Conservation (phyloP, 2,329 filamentous ascomycete species). For the Ophiocordyceps unilateralis region DNA sequence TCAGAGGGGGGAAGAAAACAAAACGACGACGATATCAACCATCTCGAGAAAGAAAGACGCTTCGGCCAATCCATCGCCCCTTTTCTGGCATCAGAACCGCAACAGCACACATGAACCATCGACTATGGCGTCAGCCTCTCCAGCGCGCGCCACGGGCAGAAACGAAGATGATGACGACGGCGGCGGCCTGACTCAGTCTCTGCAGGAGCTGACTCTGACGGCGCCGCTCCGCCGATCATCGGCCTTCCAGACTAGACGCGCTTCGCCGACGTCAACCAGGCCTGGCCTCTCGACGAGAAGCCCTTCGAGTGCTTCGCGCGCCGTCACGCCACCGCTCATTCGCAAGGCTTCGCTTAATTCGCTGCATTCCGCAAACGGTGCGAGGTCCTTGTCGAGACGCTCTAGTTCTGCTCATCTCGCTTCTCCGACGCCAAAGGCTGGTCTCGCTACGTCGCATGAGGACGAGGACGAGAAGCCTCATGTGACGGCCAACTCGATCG, state of each 20-base stretch:
- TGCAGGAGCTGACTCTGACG: conserved; percentile 26
- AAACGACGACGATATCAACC: too few species aligned
- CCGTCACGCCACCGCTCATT: conserved; percentile 31
- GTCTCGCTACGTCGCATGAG: conserved; percentile 13
- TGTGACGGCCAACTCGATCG: conserved; percentile 38
- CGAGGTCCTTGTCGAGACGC: conserved; percentile 24
- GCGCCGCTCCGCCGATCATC: conserved; percentile 12
- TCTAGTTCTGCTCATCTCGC: conserved; percentile 27
- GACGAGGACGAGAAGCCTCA: conserved; percentile 19
- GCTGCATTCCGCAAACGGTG: conserved; percentile 29
- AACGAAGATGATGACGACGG: not conserved
- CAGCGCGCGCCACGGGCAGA: not conserved
- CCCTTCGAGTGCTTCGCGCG: conserved; percentile 26
- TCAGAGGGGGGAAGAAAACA: too few species aligned
- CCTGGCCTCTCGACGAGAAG: conserved; percentile 21
- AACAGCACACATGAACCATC: not conserved
- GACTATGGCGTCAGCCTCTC: not conserved
- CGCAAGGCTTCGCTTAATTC: conserved; percentile 42
- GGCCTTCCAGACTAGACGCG: conserved; percentile 19
- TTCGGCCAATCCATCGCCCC: not conserved
- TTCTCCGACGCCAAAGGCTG: conserved; percentile 24
- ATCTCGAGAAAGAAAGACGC: too few species aligned
- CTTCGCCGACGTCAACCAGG: conserved; percentile 21
- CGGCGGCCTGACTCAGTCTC: not conserved
- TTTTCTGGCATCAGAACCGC: not conserved